Base-by-base conservation (phyloP, 768 basidiomycete genomes). In the Dacryopinax primogenitus region DNA sequence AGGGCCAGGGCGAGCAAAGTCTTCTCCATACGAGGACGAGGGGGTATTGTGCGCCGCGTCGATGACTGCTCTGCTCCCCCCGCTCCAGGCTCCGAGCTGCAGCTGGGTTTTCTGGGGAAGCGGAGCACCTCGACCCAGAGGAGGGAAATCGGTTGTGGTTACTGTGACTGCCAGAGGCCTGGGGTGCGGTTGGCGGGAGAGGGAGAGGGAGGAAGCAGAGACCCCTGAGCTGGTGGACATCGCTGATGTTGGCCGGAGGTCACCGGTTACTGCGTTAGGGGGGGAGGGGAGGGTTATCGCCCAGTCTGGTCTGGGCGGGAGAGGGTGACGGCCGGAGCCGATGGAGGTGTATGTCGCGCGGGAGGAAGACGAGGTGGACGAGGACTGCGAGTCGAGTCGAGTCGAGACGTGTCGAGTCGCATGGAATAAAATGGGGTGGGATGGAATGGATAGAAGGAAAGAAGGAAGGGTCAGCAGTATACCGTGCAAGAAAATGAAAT, bases 291-390 rank as follows among this genome's bases (percentile, higher is more conserved):
- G 78, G 16, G 88, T 88, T 2, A 92, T 87, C 18, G 90, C 90
- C 90, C 91, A 92, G 73, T 92, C 90, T 39, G 90, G 90, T 65
- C 90, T 81, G 1, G 88, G 77, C 2, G 90, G 90, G 37, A 92
- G 79, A 15, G 90, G 90, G 65, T 85, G 84, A 68, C 76, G 90
- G 80, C 86, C 87, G 1, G 88, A 88, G 86, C 78, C 0, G 82
- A 83, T 34, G 1, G 88, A 89, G 1, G 87, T 87, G 68, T 82
- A 88, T 4, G 87, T 88, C 68, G 84, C 81, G 37, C 86, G 82
- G 37, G 90, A 91, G 0, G 88, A 89, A 0, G 88, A 90, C 12
- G 69, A 70, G 36, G 66, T 69, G n/a, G 70, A 68, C 15, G 66
- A 70, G 35, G 63, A 68, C 64, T 67, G 12, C 15, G 16, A 16